A percentile compares a stretch with the other conserved stretches of the same genome.
These are phyloP conservation scores for Ustilago curta DNA, from an alignment of 1,284 basidiomycete genomes.

Conservation along the genomic window DNA sequence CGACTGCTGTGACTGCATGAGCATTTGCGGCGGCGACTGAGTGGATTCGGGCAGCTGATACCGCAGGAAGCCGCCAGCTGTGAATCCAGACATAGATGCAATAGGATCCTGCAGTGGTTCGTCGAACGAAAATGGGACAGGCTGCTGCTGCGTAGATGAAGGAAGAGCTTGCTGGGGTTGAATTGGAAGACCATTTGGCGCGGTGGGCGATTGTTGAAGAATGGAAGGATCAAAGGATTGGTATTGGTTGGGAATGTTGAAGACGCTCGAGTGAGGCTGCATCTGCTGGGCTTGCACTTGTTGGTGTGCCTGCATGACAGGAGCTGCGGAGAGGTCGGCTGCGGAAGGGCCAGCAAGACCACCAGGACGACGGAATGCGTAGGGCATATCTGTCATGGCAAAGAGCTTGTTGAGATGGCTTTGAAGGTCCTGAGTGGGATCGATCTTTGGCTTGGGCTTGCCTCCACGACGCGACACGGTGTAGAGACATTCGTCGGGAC, in stretches of 20 bases:
- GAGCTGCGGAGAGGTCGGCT: slow-evolving; percentile 12
- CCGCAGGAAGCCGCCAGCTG: slow-evolving; percentile 26
- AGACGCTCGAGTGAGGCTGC: slow-evolving; percentile 32
- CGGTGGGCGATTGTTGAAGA: slow-evolving; percentile 21
- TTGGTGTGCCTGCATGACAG: slow-evolving; percentile 12
- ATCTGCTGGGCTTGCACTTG: slow-evolving; percentile 11
- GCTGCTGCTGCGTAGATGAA: slow-evolving; percentile 10
- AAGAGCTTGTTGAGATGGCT: slow-evolving; percentile 59
- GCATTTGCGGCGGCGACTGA: slow-evolving; percentile 15
- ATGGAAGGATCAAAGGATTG: slow-evolving; percentile 34
- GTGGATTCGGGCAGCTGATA: slow-evolving; percentile 21
- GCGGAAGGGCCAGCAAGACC: slow-evolving; percentile 38
- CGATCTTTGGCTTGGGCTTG: slow-evolving; percentile 62
- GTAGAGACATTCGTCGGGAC: slow-evolving; percentile 60
- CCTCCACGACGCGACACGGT: slow-evolving; percentile 62
- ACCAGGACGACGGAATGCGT: slow-evolving; percentile 54
- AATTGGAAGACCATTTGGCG: slow-evolving; percentile 10
- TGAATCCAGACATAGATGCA: slow-evolving; percentile 19
- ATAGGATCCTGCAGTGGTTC: slow-evolving; percentile 25
- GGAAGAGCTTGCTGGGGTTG: slow-evolving; percentile 15
- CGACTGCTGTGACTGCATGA: slow-evolving; percentile 12
- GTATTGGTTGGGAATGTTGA: slow-evolving; percentile 31
- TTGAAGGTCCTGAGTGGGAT: slow-evolving; percentile 50
- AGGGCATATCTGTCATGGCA: slow-evolving; percentile 57
- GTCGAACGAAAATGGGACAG: slow-evolving; percentile 9